These are phyloP conservation scores for Entomortierella chlamydospora DNA, from an alignment of 192 early-diverging fungal genomes.

Conservation along the genomic window DNA sequence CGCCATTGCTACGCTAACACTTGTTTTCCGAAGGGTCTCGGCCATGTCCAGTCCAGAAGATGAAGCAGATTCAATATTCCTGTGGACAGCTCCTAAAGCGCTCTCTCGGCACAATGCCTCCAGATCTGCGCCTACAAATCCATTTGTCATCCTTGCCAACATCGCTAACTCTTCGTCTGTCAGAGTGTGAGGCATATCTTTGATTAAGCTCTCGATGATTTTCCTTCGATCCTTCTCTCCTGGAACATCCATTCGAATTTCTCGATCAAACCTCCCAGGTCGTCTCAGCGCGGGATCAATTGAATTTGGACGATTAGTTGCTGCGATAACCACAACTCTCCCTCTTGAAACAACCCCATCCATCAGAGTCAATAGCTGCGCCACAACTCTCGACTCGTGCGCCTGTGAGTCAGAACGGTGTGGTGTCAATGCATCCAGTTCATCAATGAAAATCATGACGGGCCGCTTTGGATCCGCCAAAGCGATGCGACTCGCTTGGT, in stretches of 20 bases:
- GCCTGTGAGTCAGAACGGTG: slow-evolving; percentile 67
- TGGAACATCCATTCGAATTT: slow-evolving; percentile 85
- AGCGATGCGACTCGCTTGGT: slow-evolving; percentile 67
- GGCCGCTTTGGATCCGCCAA: slow-evolving; percentile 43
- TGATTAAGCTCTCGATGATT: slow-evolving; percentile 73
- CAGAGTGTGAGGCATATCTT: slow-evolving; percentile 60
- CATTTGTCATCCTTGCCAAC: slow-evolving; percentile 79
- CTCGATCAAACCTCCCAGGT: slow-evolving; percentile 90
- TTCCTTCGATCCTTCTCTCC: slow-evolving; percentile 64
- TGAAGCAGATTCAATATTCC: slow-evolving; percentile 13
- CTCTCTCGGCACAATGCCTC: slow-evolving; percentile 87
- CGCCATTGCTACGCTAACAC: slow-evolving; percentile 55
- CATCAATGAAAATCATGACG: slow-evolving; percentile 96
- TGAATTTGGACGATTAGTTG: slow-evolving; percentile 89
- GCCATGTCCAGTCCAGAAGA: slow-evolving; percentile 4
- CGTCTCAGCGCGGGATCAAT: slow-evolving; percentile 86
- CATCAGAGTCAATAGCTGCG: slow-evolving; percentile 91
- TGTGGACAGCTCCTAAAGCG: slow-evolving; percentile 64
- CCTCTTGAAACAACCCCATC: slow-evolving; percentile 79
- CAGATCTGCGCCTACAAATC: slow-evolving; percentile 96
- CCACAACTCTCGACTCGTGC: slow-evolving; percentile 84
- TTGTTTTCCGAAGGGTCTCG: not conserved
- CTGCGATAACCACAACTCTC: slow-evolving; percentile 81
- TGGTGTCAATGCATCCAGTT: slow-evolving; percentile 88
- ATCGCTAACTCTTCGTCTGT: slow-evolving; percentile 19